Conservation (phyloP, 1,139 yeast genomes). For the Blastobotrys aristatus region DNA sequence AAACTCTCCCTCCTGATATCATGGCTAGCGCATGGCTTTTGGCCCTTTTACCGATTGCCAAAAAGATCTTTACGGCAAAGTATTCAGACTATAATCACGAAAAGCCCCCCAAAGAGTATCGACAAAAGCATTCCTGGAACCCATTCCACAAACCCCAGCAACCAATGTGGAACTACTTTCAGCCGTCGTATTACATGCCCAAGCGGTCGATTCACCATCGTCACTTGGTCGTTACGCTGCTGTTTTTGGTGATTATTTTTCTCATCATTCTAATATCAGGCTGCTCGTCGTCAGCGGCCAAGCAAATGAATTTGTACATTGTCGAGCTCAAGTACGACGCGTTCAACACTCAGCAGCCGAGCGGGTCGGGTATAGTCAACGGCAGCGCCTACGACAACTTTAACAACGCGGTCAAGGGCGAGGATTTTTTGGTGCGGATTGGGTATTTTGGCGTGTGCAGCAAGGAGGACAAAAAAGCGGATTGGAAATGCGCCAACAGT, state of each 20-base stretch:
- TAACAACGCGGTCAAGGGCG: slow-evolving; percentile 15
- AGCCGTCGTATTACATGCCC: slow-evolving; percentile 7
- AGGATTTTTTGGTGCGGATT: slow-evolving; percentile 21
- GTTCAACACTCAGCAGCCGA: slow-evolving; percentile 16
- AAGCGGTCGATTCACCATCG: slow-evolving; percentile 13
- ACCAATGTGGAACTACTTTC: slow-evolving; percentile 8
- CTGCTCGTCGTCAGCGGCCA: slow-evolving; percentile 22
- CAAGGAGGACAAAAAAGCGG: slow-evolving; percentile 14
- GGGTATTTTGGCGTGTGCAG: slow-evolving; percentile 29
- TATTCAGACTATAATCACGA: background rate
- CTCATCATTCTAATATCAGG: slow-evolving; percentile 25
- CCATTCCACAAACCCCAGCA: slow-evolving; percentile 1
- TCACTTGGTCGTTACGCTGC: slow-evolving; percentile 17
- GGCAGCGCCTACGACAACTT: slow-evolving; percentile 20
- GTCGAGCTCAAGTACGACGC: slow-evolving; percentile 24
- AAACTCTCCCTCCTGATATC: background rate
- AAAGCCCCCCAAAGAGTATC: background rate
- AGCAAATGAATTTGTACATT: slow-evolving; percentile 23
- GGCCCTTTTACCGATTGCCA: background rate
- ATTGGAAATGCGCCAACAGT: slow-evolving; percentile 27
- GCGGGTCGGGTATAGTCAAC: slow-evolving; percentile 22
- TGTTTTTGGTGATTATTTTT: slow-evolving; percentile 22
- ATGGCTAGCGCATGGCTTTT: background rate
- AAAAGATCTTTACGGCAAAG: background rate
- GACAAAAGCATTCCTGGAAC: background rate